Percentiles rank a stretch among this genome's conserved stretches.
Evolutionary conservation across 2,329 filamentous ascomycete genomes (phyloP).

Genomic region (Paraconiothyrium sp.): DNA sequence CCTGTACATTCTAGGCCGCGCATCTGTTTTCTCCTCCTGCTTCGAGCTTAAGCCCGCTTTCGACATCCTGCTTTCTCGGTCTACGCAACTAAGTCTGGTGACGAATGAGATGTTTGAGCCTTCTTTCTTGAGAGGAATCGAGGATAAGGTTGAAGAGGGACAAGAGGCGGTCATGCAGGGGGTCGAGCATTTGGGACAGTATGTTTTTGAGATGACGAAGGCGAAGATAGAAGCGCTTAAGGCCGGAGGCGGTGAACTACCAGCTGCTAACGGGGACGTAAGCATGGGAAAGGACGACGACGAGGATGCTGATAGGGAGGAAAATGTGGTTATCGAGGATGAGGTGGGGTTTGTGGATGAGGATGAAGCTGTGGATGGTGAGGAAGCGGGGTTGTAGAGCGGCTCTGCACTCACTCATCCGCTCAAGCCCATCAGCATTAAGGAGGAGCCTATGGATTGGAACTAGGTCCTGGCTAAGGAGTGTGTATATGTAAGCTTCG

Average conservation of each 20-base stretch:
- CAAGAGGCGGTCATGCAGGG: slow-evolving; percentile 78
- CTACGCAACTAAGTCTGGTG: slow-evolving; percentile 81
- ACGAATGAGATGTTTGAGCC: slow-evolving; percentile 83
- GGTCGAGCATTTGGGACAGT: slow-evolving; percentile 93
- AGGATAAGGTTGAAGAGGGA: slow-evolving; percentile 58
- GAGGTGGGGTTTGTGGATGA: slow-evolving; percentile 10
- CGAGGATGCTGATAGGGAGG: slow-evolving; percentile 38
- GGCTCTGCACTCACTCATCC: background rate
- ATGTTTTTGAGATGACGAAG: slow-evolving; percentile 95
- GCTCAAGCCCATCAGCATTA: background rate
- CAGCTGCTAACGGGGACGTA: slow-evolving; percentile 43
- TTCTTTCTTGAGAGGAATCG: slow-evolving; percentile 60
- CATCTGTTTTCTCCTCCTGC: slow-evolving; percentile 87
- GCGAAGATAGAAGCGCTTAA: slow-evolving; percentile 70
- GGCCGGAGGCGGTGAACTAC: slow-evolving; percentile 47
- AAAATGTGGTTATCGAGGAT: slow-evolving; percentile 11
- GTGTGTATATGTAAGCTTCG: background rate
- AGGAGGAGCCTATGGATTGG: background rate
- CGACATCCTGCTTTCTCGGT: slow-evolving; percentile 76
- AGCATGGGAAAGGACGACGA: slow-evolving; percentile 45
- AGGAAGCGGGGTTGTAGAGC: background rate
- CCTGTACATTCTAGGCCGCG: slow-evolving; percentile 89
- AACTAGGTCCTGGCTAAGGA: background rate
- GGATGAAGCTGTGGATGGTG: slow-evolving; percentile 4
- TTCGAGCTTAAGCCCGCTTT: slow-evolving; percentile 90